Conservation (phyloP, 164 flowering plant genomes). For the Berberis vulgaris region DNA sequence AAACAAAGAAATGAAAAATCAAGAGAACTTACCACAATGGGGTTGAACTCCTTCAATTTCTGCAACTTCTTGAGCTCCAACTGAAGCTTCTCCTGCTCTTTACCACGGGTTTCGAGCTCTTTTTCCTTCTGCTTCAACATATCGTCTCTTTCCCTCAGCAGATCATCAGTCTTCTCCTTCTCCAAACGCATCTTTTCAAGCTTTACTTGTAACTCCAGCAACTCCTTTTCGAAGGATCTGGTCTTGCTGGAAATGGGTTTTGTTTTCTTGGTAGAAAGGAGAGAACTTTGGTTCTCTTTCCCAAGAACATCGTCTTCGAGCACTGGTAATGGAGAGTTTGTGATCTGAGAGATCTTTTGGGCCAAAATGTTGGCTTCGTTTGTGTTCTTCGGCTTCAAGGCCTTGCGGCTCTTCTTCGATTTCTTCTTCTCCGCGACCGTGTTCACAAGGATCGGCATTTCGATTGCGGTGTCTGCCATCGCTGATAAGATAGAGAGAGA, state of each 20-base stretch:
- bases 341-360: constrained; percentile 18
- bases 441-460: constrained; percentile 13
- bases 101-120: constrained; percentile 40
- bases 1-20: neutral
- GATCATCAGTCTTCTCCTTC: constrained; percentile 73
- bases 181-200: constrained; percentile 56
- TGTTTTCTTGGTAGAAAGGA: constrained; percentile 29
- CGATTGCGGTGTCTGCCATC: constrained; percentile 31
- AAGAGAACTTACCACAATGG: constrained; percentile 53
- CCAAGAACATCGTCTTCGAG: constrained; percentile 5
- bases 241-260: constrained; percentile 18
- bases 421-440: constrained; percentile 32
- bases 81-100: constrained; percentile 71
- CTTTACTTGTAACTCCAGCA: constrained; percentile 67
- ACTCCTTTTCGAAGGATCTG: constrained; percentile 41
- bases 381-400: constrained; percentile 47
- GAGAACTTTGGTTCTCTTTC: constrained; percentile 50
- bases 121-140: constrained; percentile 59
- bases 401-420: constrained; percentile 32
- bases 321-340: constrained; percentile 10
- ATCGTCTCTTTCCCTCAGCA: constrained; percentile 58
- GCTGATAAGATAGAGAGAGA: constrained; percentile 4
- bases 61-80: constrained; percentile 79
- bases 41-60: constrained; percentile 87
- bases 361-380: constrained; percentile 47